Base-by-base conservation (phyloP, 2,329 filamentous ascomycete species). In the Gaeumannomyces tritici region DNA sequence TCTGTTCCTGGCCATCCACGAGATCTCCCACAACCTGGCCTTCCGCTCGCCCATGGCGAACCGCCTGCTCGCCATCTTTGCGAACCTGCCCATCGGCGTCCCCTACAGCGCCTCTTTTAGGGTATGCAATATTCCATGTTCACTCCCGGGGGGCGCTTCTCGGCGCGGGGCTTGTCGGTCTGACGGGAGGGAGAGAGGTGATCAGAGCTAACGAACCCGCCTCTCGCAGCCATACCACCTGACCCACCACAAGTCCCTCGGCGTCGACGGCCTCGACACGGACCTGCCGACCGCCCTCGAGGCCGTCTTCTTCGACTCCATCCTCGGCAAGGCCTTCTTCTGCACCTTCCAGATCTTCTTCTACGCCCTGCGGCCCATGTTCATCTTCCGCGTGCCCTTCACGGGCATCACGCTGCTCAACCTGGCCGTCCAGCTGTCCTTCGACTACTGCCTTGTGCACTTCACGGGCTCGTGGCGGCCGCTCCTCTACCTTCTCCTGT, bases 271-370 rank as follows among this genome's bases (percentile, higher is more conserved):
- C 63, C 85, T 99, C 56, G 95, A 99, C 74, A 96, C 93, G 57
- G 95, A 99, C 72, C 87, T 99, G 31, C 95, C 95, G 28, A 98
- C 95, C 24, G 86, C 90, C 59, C 76, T 97, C 60, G 95, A 99
- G 79, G 93, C 92, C 66, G 77, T 96, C 72, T 89, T 99, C 74
- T 88, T 99, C 70, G 90, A 99, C 80, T 97, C 92, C 9, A 88
- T 99, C 69, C 85, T 93, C 24, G 95, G 95, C 74, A 99, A 99
- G 78, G 89, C 95, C 67, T 99, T 99, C 81, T 99, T 99, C 83
- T 93, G 90, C 79, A 99, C 95, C 68, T 99, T 97, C 79, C 95
- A 99, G 77, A 97, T 99, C 75, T 84, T 99, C 73, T 99, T 99
- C 83, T 99, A 99, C 79, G 95, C 95, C 70, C 77, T 99, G 60